Conservation (phyloP, 192 early-diverging fungal species). For the Umbelopsis sp. region DNA sequence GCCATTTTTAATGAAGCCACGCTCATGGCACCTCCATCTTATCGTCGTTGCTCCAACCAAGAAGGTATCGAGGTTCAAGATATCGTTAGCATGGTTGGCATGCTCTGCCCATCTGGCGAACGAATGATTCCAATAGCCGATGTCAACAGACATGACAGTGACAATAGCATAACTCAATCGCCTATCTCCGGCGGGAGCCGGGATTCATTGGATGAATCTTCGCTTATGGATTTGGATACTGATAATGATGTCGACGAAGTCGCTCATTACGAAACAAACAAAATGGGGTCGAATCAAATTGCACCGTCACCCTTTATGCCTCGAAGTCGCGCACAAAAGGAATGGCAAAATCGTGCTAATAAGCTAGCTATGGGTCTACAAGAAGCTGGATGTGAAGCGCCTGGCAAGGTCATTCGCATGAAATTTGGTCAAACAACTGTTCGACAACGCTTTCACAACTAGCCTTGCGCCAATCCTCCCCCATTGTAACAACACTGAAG, state of each 20-base stretch:
- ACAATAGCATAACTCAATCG: not conserved
- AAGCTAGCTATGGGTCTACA: conserved; percentile 6
- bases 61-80: not conserved
- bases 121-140: conserved; percentile 8
- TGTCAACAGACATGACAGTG: not conserved
- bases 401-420: conserved; percentile 12
- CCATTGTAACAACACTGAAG: not conserved
- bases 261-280: no score
- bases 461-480: not conserved
- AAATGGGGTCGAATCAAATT: not conserved
- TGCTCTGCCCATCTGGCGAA: conserved; percentile 6
- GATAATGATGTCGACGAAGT: not conserved
- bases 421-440: conserved; percentile 2
- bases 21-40: not conserved
- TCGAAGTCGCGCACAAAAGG: not conserved
- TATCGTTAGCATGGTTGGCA: not conserved
- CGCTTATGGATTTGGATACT: not conserved
- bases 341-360: conserved; percentile 1
- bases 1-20: conserved; percentile 6
- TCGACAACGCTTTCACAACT: not conserved
- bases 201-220: conserved; percentile 2
- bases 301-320: conserved; percentile 2
- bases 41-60: not conserved
- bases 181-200: not conserved
- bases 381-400: not conserved